Conservation (phyloP, 192 early-diverging fungal genomes). For the Gaertneriomyces sp. region DNA sequence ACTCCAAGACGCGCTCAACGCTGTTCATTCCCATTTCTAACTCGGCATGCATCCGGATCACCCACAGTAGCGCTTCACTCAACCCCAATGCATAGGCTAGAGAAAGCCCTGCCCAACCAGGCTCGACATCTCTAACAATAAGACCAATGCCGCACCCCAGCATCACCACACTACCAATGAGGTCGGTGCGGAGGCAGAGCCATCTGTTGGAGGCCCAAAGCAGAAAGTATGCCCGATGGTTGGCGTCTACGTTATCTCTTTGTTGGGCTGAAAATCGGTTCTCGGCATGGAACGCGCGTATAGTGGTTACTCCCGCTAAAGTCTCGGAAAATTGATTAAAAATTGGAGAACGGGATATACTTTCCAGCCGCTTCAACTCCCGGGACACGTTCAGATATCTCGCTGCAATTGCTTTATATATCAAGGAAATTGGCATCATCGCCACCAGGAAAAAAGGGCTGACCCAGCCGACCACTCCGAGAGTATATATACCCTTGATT, state of each 20-base stretch:
- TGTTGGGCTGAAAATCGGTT: constrained; percentile 21
- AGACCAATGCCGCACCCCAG: constrained; percentile 61
- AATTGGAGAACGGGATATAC: constrained; percentile 68
- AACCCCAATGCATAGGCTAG: constrained; percentile 85
- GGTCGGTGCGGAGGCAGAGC: constrained; percentile 63
- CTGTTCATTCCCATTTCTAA: constrained; percentile 69
- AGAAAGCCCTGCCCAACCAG: constrained; percentile 84
- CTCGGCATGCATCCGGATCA: constrained; percentile 64
- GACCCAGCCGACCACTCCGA: constrained; percentile 2
- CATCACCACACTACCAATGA: constrained; percentile 71
- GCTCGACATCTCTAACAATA: constrained; percentile 48
- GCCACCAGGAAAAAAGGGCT: constrained; percentile 6
- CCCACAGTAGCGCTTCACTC: constrained; percentile 67
- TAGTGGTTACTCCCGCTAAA: constrained; percentile 44
- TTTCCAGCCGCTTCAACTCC: constrained; percentile 87
- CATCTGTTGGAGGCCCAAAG: constrained; percentile 80
- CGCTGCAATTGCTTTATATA: constrained; percentile 61
- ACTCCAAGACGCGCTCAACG: constrained; percentile 86
- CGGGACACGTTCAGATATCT: constrained; percentile 78
- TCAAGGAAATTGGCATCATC: constrained; percentile 14
- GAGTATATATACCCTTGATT: neutral
- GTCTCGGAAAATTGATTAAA: constrained; percentile 80
- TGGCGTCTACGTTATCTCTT: constrained; percentile 47
- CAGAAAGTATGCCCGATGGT: constrained; percentile 84
- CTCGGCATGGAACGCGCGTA: constrained; percentile 41